Percentiles rank a stretch among this genome's conserved stretches.
phyloP scores from a whole-genome alignment of 805 yeast species.

The Naumovozyma baii region DNA sequence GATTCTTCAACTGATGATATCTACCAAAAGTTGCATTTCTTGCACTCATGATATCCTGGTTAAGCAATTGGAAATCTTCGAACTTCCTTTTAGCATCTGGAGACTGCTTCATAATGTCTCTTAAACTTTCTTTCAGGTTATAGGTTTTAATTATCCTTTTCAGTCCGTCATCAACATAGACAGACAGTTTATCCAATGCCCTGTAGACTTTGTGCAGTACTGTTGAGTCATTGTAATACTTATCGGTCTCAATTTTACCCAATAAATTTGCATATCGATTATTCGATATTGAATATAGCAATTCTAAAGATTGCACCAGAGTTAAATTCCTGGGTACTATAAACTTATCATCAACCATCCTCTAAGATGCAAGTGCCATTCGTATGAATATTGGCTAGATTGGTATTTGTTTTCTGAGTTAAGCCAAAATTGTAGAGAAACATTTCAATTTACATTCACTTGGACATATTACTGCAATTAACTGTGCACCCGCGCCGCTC shows the following conservation, averaged over 20 bases:
- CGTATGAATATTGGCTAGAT: not conserved
- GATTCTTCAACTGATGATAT: not conserved
- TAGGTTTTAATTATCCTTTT: slow-evolving; percentile 15
- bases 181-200: slow-evolving; percentile 12
- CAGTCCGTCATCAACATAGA: slow-evolving; percentile 22
- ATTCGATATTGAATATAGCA: slow-evolving; percentile 22
- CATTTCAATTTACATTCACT: not conserved
- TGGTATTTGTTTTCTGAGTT: not conserved
- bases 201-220: slow-evolving; percentile 9
- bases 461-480: not conserved
- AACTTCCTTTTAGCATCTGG: slow-evolving; percentile 10
- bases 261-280: slow-evolving; percentile 17
- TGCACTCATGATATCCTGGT: slow-evolving; percentile 20
- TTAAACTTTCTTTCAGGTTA: slow-evolving; percentile 11
- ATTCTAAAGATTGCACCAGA: slow-evolving; percentile 21
- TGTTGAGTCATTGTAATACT: slow-evolving; percentile 5
- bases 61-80: slow-evolving; percentile 23
- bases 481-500: not conserved
- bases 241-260: slow-evolving; percentile 4
- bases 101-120: slow-evolving; percentile 6
- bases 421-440: not conserved
- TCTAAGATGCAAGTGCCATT: not conserved
- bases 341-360: slow-evolving; percentile 22
- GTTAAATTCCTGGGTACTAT: slow-evolving; percentile 23
- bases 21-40: slow-evolving; percentile 7